Evolutionary conservation across 495 filamentous ascomycete species (phyloP).

Genomic region (Penicillium chermesinum): DNA sequence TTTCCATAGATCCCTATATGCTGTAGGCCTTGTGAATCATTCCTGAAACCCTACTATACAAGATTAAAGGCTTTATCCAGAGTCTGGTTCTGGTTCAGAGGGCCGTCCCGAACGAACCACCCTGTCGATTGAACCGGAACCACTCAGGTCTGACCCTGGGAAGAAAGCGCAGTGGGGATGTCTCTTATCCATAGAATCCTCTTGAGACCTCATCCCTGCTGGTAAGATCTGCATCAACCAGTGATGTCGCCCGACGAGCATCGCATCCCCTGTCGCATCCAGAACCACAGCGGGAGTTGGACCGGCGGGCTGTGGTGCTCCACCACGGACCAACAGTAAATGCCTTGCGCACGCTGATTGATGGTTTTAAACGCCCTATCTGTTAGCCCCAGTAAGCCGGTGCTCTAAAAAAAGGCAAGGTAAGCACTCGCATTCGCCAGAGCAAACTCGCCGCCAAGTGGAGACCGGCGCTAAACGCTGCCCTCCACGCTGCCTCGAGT

Average conservation of each 20-base stretch:
- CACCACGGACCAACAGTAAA: constrained; percentile 12
- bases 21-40: no score
- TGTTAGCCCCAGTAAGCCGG: constrained; percentile 12
- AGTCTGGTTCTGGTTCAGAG: constrained; percentile 21
- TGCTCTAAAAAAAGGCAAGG: constrained; percentile 15
- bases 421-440: constrained; percentile 13
- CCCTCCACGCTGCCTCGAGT: no score
- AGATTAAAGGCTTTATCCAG: constrained; percentile 12
- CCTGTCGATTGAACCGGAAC: constrained; percentile 3
- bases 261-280: neutral
- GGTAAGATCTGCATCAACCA: neutral
- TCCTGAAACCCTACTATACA: neutral
- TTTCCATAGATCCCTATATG: no score
- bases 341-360: constrained; percentile 5
- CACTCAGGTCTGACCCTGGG: neutral
- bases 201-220: neutral
- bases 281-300: constrained; percentile 10
- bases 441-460: constrained; percentile 10
- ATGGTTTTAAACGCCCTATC: constrained; percentile 7
- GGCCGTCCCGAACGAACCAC: constrained; percentile 24
- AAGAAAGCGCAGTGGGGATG: neutral
- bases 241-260: neutral
- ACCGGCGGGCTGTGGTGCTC: constrained; percentile 15
- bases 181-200: neutral
- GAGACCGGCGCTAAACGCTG: constrained; percentile 15